These are phyloP conservation scores for Hypoxylon sp. DNA, from an alignment of 2,329 filamentous ascomycete genomes.

Conservation along the genomic window DNA sequence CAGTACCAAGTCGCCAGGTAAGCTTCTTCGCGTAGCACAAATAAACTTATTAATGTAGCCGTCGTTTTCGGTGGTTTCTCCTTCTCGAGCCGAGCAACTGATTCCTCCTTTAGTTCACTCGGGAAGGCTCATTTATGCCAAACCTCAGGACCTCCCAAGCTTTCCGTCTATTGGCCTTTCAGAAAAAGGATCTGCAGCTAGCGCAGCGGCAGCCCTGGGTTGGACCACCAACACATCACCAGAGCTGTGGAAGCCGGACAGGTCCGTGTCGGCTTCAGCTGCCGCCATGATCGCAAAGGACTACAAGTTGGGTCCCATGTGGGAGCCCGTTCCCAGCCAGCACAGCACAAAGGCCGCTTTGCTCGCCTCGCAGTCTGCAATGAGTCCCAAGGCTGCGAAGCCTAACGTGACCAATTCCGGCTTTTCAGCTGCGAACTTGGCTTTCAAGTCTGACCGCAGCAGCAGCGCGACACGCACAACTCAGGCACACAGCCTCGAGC, in stretches of 20 bases:
- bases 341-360: constrained; percentile 79
- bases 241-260: constrained; percentile 71
- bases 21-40: constrained; percentile 26
- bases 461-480: constrained; percentile 51
- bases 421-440: constrained; percentile 73
- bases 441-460: constrained; percentile 62
- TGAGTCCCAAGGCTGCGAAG: constrained; percentile 59
- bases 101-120: constrained; percentile 36
- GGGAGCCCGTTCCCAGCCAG: constrained; percentile 69
- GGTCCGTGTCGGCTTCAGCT: constrained; percentile 61
- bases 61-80: neutral
- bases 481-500: constrained; percentile 56
- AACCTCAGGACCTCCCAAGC: constrained; percentile 75
- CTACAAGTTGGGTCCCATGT: constrained; percentile 52
- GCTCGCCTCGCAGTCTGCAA: constrained; percentile 65
- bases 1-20: constrained; percentile 38
- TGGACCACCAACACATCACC: constrained; percentile 73
- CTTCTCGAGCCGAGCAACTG: too few species aligned
- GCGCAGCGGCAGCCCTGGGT: constrained; percentile 77
- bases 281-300: constrained; percentile 46
- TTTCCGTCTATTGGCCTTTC: constrained; percentile 72
- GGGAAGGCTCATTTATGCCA: constrained; percentile 45
- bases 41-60: too few species aligned
- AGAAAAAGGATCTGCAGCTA: constrained; percentile 67
- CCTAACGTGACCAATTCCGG: constrained; percentile 59